Evolutionary conservation across 2,329 filamentous ascomycete species (phyloP).

Genomic region (Sordariomycetes sp.): DNA sequence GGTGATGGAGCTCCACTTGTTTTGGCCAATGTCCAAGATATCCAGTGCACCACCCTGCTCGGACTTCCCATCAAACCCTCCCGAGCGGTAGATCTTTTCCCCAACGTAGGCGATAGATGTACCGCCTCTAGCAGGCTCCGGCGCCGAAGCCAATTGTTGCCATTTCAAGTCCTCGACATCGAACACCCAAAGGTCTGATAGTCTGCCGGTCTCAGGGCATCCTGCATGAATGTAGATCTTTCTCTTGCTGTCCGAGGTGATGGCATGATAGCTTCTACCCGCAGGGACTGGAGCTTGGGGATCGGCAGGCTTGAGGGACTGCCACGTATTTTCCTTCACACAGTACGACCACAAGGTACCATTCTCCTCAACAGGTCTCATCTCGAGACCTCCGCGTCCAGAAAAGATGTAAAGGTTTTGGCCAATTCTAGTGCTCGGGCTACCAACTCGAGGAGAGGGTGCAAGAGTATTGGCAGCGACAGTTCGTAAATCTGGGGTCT

Average conservation of each 20-base stretch:
- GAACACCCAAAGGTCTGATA: slow-evolving; percentile 55
- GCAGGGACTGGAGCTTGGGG: slow-evolving; percentile 27
- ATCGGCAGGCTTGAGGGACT: slow-evolving; percentile 26
- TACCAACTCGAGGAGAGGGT: slow-evolving; percentile 47
- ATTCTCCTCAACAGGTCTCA: slow-evolving; percentile 49
- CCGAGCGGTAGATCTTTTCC: slow-evolving; percentile 46
- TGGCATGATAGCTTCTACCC: slow-evolving; percentile 47
- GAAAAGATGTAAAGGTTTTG: slow-evolving; percentile 51
- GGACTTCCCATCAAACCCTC: slow-evolving; percentile 52
- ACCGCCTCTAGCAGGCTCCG: slow-evolving; percentile 31
- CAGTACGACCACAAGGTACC: slow-evolving; percentile 50
- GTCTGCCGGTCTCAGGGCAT: slow-evolving; percentile 45
- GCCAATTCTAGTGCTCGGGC: slow-evolving; percentile 34
- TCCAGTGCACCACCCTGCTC: slow-evolving; percentile 53
- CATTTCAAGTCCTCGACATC: slow-evolving; percentile 33
- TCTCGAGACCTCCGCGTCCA: slow-evolving; percentile 49
- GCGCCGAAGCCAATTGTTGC: slow-evolving; percentile 42
- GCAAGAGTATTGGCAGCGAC: slow-evolving; percentile 11
- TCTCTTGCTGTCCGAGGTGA: slow-evolving; percentile 24
- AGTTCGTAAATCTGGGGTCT: slow-evolving; percentile 8
- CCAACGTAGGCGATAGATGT: slow-evolving; percentile 31
- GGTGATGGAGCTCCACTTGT: slow-evolving; percentile 14
- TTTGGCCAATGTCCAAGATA: slow-evolving; percentile 19
- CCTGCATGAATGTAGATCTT: slow-evolving; percentile 52
- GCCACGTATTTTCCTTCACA: slow-evolving; percentile 31